Evolutionary conservation across 2,329 filamentous ascomycete species (phyloP).

Genomic region (Zarea fungicola): DNA sequence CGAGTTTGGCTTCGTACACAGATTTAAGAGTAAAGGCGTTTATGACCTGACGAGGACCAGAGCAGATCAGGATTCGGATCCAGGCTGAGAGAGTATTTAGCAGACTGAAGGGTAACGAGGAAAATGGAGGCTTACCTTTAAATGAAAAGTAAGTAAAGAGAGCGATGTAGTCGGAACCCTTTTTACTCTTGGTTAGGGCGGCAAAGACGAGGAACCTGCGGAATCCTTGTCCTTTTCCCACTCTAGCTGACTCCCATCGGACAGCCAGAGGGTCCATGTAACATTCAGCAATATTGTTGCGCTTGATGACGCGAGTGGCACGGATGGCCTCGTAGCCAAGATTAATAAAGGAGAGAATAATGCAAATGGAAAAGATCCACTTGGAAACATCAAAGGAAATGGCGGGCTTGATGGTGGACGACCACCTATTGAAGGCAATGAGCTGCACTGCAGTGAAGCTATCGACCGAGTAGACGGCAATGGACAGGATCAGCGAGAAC

Average conservation of each 20-base stretch:
- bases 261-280: constrained; percentile 87
- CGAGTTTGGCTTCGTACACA: constrained; percentile 72
- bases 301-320: constrained; percentile 73
- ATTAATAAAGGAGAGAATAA: constrained; percentile 84
- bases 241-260: constrained; percentile 75
- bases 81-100: constrained; percentile 52
- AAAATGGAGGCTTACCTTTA: constrained; percentile 44
- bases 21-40: constrained; percentile 87
- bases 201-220: constrained; percentile 89
- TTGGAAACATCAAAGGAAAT: constrained; percentile 76
- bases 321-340: constrained; percentile 74
- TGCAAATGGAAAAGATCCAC: constrained; percentile 93
- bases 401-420: constrained; percentile 71
- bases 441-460: constrained; percentile 91
- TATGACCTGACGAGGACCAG: constrained; percentile 85
- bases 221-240: constrained; percentile 72
- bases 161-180: constrained; percentile 84
- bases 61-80: constrained; percentile 83
- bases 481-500: constrained; percentile 70
- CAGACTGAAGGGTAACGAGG: neutral
- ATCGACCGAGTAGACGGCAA: constrained; percentile 84
- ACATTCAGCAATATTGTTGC: constrained; percentile 82
- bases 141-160: constrained; percentile 84
- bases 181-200: constrained; percentile 83
- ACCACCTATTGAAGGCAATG: constrained; percentile 84